These are phyloP conservation scores for Heimioporus sp. DNA, from an alignment of 768 basidiomycete genomes.

Conservation along the genomic window DNA sequence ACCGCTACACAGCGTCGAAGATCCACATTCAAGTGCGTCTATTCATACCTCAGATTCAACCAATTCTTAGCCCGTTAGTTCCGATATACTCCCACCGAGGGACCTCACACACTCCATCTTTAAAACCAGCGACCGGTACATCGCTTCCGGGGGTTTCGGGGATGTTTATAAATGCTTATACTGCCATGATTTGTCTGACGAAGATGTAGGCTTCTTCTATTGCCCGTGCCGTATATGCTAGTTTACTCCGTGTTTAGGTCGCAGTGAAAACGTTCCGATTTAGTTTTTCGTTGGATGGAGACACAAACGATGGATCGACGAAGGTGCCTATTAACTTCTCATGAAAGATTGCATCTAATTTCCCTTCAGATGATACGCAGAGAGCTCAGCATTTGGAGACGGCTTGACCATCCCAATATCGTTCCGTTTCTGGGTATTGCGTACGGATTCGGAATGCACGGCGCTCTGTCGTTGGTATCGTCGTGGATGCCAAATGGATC, in stretches of 20 bases:
- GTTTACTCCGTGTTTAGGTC: not conserved
- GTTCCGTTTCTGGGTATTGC: constrained; percentile 10
- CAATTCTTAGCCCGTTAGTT: not conserved
- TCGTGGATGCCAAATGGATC: constrained; percentile 28
- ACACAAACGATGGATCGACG: not conserved
- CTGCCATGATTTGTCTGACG: not conserved
- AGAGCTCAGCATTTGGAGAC: constrained; percentile 8
- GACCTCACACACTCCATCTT: not conserved
- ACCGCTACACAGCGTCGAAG: too few species aligned
- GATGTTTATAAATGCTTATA: constrained; percentile 4
- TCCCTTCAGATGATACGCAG: not conserved
- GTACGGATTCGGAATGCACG: constrained; percentile 1
- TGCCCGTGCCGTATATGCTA: too few species aligned
- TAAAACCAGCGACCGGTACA: not conserved
- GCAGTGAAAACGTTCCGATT: constrained; percentile 4
- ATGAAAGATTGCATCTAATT: not conserved
- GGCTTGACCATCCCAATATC: constrained; percentile 4
- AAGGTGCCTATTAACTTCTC: not conserved
- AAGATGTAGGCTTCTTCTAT: not conserved
- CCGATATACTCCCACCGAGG: not conserved
- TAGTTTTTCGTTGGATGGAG: not conserved
- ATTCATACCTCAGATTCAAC: too few species aligned
- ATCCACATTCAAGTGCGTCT: too few species aligned
- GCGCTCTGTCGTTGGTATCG: constrained; percentile 22
- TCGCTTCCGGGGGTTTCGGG: not conserved